A percentile compares a stretch with the other conserved stretches of the same genome.
phyloP scores from a whole-genome alignment of 2,329 filamentous ascomycete genomes.

The Fusarium acutatum region DNA sequence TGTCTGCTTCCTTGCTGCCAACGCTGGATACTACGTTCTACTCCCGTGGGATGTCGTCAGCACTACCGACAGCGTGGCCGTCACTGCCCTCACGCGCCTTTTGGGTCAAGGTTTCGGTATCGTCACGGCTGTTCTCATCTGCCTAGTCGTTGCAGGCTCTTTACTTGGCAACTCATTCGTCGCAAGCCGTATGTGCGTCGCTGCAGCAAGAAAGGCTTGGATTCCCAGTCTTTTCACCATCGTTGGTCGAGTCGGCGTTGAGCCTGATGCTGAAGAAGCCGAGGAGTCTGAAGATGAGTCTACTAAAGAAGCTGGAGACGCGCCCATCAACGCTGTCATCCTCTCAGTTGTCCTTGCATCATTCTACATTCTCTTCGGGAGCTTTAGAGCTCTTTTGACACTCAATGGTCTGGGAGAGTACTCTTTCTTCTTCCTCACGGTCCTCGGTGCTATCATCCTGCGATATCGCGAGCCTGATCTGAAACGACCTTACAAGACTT shows the following conservation, averaged over 20 bases:
- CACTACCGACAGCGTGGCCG: constrained; percentile 68
- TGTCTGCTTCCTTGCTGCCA: constrained; percentile 66
- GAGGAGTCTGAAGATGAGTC: neutral
- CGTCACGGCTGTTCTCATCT: constrained; percentile 64
- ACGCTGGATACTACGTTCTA: constrained; percentile 69
- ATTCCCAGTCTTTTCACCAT: constrained; percentile 56
- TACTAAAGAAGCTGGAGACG: constrained; percentile 51
- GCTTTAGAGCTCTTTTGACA: constrained; percentile 67
- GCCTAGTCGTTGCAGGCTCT: constrained; percentile 68
- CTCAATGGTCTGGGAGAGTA: constrained; percentile 69
- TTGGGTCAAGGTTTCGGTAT: constrained; percentile 63
- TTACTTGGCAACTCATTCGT: constrained; percentile 71
- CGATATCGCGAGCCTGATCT: constrained; percentile 65
- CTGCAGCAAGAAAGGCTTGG: constrained; percentile 63
- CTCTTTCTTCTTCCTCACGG: constrained; percentile 71
- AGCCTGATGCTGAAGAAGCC: neutral
- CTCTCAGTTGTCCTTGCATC: constrained; percentile 59
- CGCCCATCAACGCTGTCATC: constrained; percentile 63
- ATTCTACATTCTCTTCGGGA: constrained; percentile 67
- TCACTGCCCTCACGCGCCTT: constrained; percentile 65
- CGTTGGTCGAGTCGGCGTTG: constrained; percentile 54
- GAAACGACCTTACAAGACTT: constrained; percentile 63
- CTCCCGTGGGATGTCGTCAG: constrained; percentile 68
- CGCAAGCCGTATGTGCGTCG: constrained; percentile 67
- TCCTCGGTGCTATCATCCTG: constrained; percentile 65